Evolutionary conservation across 2,329 filamentous ascomycete genomes (phyloP).

Genomic region (Colletotrichum sp.): DNA sequence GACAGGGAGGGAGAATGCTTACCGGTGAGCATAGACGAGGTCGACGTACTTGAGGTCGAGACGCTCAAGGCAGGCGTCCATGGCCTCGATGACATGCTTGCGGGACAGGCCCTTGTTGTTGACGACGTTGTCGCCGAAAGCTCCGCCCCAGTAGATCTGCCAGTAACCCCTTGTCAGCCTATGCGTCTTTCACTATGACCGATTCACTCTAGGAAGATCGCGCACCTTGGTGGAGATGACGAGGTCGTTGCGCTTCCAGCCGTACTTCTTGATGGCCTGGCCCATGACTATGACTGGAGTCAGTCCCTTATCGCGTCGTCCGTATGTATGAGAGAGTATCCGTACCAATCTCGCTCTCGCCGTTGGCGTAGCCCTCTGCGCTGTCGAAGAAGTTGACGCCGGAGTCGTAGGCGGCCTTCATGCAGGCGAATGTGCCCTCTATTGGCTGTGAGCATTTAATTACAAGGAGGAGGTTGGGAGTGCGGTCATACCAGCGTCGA

Average conservation of each 20-base stretch:
- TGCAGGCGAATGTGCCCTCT: slow-evolving; percentile 59
- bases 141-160: slow-evolving; percentile 68
- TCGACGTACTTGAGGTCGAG: slow-evolving; percentile 68
- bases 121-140: slow-evolving; percentile 64
- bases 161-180: not conserved
- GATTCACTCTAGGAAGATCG: not conserved
- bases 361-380: slow-evolving; percentile 62
- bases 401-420: slow-evolving; percentile 65
- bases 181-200: not conserved
- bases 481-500: slow-evolving; percentile 61
- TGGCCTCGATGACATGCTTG: slow-evolving; percentile 74
- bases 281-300: slow-evolving; percentile 54
- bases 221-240: slow-evolving; percentile 65
- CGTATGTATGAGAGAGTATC: rapidly evolving
- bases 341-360: slow-evolving; percentile 59
- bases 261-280: slow-evolving; percentile 62
- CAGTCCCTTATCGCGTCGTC: not conserved
- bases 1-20: not conserved
- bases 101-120: slow-evolving; percentile 72
- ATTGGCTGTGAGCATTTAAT: not conserved
- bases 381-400: slow-evolving; percentile 70
- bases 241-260: slow-evolving; percentile 66
- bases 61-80: slow-evolving; percentile 62
- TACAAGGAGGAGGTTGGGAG: not conserved
- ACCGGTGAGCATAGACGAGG: slow-evolving; percentile 70